Base-by-base conservation (phyloP, 192 early-diverging fungal genomes). In the Podila verticillata region DNA sequence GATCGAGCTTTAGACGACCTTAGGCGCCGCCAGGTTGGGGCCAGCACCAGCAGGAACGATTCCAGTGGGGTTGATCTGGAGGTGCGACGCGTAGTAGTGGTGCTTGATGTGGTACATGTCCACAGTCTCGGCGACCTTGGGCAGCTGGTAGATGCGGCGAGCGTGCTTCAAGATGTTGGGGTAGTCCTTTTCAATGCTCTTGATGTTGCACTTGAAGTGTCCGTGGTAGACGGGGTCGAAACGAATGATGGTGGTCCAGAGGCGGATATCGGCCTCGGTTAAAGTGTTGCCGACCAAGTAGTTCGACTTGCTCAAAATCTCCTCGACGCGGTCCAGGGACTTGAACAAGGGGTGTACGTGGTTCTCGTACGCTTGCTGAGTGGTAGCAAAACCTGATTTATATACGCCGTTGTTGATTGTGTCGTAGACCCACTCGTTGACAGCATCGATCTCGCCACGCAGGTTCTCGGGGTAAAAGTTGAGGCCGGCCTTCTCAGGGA, bases 341-440 rank as follows among this genome's bases (percentile, higher is more conserved):
- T 88, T 66, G 72, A 98, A 98, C 63, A 99, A 75, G 29, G 84
- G 83, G 57, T 75, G 69, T 63, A 90, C 90, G 86, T 95, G 84
- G 6, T 86, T 87, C 70, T 96, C 93, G 72, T 99, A 99, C 5
- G 93, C 94, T 0, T 81, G 85, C 85, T 99, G 97, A 0, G 89
- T 85, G 10, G 95, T 92, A 0, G 97, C 97, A 79, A 99, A 97
- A 0, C 97, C 97, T 51, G 88, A 81, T 75, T 97, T 96, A 87
- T 97, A 97, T 7, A 98, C 96, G 28, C 98, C 98, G 72, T 98
- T 98, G 84, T 99, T 99, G 72, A 99, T 89, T 0, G 89, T 89
- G 75, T 97, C 92, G 75, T 99, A 99, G 62, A 99, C 82, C 96
- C 96, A 98, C 57, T 86, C 87, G 83, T 99, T 99, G 32, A 93